These are phyloP conservation scores for Emergomyces pasteurianus DNA, from an alignment of 2,329 filamentous ascomycete species.

Conservation along the genomic window DNA sequence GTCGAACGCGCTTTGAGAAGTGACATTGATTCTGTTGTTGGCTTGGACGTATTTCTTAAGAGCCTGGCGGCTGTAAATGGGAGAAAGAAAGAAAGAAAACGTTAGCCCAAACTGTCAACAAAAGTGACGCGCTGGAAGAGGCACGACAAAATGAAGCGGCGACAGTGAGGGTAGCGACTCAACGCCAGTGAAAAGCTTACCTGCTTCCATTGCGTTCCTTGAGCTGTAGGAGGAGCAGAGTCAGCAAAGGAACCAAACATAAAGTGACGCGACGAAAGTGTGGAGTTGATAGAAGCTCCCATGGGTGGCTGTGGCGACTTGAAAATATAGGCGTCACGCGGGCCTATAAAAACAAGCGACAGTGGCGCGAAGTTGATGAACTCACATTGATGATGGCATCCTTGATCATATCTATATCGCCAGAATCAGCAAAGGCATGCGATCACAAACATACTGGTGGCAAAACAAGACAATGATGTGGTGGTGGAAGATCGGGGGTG, in stretches of 20 bases:
- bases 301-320: constrained; percentile 1
- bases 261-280: constrained; percentile 15
- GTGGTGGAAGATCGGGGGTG: constrained; percentile 30
- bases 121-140: neutral
- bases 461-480: constrained; percentile 31
- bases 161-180: constrained; percentile 6
- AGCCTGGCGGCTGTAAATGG: constrained; percentile 48
- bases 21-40: constrained; percentile 51
- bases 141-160: constrained; percentile 4
- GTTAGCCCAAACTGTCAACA: neutral
- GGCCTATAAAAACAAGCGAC: constrained; percentile 22
- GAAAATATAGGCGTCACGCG: constrained; percentile 21
- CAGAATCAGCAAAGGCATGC: constrained; percentile 43
- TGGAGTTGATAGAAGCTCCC: constrained; percentile 1
- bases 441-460: constrained; percentile 33
- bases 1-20: constrained; percentile 49
- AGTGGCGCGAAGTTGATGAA: constrained; percentile 40
- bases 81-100: constrained; percentile 4
- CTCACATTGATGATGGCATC: constrained; percentile 59
- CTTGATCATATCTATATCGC: constrained; percentile 56
- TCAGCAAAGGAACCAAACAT: constrained; percentile 33
- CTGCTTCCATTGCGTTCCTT: constrained; percentile 61
- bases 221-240: constrained; percentile 40
- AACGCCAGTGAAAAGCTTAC: constrained; percentile 37
- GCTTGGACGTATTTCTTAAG: constrained; percentile 64